Base-by-base conservation (phyloP, 108 stramenopile species). In the Licmophora abbreviata region DNA sequence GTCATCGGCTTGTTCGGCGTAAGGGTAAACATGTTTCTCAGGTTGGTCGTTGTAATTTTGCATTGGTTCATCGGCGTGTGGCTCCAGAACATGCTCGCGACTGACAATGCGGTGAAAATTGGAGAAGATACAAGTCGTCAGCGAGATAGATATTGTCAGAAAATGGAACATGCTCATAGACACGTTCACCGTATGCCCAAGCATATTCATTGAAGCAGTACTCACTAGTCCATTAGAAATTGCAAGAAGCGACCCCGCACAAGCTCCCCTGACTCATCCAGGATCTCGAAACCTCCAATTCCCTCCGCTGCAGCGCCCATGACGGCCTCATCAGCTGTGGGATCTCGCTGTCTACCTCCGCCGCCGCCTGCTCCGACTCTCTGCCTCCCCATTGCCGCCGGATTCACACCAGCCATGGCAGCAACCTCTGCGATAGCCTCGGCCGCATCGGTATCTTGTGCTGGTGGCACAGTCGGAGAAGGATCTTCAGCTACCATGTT, bases 251-350 rank as follows among this genome's bases (percentile, higher is more conserved):
- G 73, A 30, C 60, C 66, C 46, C 65, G 61, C n/a, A 88, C 82
- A 51, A 88, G 33, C 56, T 88, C 81, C 24, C 82, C 86, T 36
- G 67, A 75, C 54, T 83, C 86, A 59, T 88, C 86, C 12, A 67
- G 52, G 6, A 71, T 68, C 30, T 81, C 77, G 34, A 77, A 75
- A 8, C 64, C 75, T 4, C 47, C 64, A 7, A 66, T 75, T 21
- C 59, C 54, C 9, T 51, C 63, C 21, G 59, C 66, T 33, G 58
- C 40, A 30, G 69, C 80, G 21, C 82, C 86, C 75, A 83, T 81
- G 17, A 84, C 42, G n/a, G 82, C 86, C 25, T 81, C 70, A 44
- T 69, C 76, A n/a, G 60, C 38, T 4, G 47, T 21, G 27, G 56
- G 55, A 40, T 40, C 38, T 18, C 38, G 38, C 5, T 40, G 18